Base-by-base conservation (phyloP, 2,329 filamentous ascomycete genomes). In the Ascochyta viciae-villosae region DNA sequence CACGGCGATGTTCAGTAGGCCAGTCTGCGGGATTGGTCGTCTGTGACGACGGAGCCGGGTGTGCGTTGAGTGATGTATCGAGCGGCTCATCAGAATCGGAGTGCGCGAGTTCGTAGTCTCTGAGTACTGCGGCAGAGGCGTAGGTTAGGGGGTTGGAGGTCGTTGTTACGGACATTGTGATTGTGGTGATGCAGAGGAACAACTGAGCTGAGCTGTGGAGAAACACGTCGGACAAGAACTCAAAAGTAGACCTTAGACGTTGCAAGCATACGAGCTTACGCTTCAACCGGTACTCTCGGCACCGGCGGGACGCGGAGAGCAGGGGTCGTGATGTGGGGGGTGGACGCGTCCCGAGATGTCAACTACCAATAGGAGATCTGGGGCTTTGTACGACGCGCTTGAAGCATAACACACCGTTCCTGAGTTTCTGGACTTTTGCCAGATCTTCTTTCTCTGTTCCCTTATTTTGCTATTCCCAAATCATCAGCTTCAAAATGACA, bases 31-130 rank as follows among this genome's bases (percentile, higher is more conserved):
- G 63, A 44, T 64, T 58, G 24, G 55, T 57, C 29, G 74, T 48
- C 60, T 59, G 63, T 66, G 74, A 39, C 57, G 72, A 40, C 48
- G 70, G 63, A 57, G 64, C 53, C 50, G 70, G 63, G 63, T 71
- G 66, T 62, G 66, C 53, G 63, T 63, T 73, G 54, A 56, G 69
- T 55, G 39, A 66, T 31, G 48, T 53, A 39, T 73, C 66, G 56
- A 64, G 53, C 2, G 34, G 7, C 4, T 73, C 66, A 8, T 57
- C 58, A n/a, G 43, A 44, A n/a, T 56, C 50, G 22, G 77, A 76
- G 58, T 81, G 77, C 54, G 79, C 77, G 39, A 82, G 71, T 29
- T 80, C 76, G 67, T 82, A 82, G 66, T 82, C 80, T 50, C 72
- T 71, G 22, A 83, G 75, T 22, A 74, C 57, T 16, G 74, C 65